A percentile compares a stretch with the other conserved stretches of the same genome.
Conservation (phyloP, 805 yeast species). For the Starmerella geochares region DNA sequence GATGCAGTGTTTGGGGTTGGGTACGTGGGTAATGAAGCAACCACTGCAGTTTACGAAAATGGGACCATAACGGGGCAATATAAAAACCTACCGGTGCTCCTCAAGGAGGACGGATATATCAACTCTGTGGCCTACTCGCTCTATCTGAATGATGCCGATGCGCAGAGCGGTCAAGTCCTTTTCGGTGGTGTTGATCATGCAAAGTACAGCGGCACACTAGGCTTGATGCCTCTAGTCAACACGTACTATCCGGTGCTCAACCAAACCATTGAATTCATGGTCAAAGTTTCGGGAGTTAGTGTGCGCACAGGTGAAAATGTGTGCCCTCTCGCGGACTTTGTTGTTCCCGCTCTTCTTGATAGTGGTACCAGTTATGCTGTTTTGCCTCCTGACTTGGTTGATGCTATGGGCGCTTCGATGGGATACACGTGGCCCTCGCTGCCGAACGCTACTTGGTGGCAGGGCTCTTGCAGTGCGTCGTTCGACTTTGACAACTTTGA, state of each 20-base stretch:
- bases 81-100: conserved; percentile 30
- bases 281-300: conserved; percentile 18
- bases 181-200: conserved; percentile 41
- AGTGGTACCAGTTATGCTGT: conserved; percentile 46
- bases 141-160: conserved; percentile 33
- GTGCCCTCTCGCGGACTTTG: conserved; percentile 9
- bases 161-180: conserved; percentile 33
- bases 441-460: conserved; percentile 29
- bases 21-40: conserved; percentile 28
- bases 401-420: conserved; percentile 27
- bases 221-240: conserved; percentile 29
- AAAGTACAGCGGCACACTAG: conserved; percentile 35
- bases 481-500: conserved; percentile 28
- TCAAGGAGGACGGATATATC: conserved; percentile 36
- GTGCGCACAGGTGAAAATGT: conserved; percentile 6
- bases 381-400: conserved; percentile 35
- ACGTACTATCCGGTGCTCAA: conserved; percentile 3
- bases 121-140: conserved; percentile 38
- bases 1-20: conserved; percentile 51
- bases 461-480: conserved; percentile 31
- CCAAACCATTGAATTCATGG: conserved; percentile 11
- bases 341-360: conserved; percentile 44
- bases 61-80: conserved; percentile 17
- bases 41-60: conserved; percentile 12
- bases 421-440: conserved; percentile 34